These are phyloP conservation scores for Fraxinus latifolia DNA, from an alignment of 305 asterid species.

Conservation along the genomic window DNA sequence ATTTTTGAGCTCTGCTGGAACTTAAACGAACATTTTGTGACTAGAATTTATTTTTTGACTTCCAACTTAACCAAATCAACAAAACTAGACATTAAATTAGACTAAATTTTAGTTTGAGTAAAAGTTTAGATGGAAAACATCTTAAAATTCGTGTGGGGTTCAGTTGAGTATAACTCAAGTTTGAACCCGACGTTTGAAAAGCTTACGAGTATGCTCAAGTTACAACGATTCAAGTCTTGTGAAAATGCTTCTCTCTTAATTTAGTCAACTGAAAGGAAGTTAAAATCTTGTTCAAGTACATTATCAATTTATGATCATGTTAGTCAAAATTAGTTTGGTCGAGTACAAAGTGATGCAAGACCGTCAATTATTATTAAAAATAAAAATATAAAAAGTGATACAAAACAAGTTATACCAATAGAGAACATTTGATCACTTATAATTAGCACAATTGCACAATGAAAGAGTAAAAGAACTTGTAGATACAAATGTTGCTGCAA, in stretches of 20 bases:
- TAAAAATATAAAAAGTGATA: not conserved
- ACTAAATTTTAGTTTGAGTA: not conserved
- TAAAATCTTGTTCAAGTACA: not conserved
- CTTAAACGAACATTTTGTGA: not conserved
- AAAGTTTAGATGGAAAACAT: too few species aligned
- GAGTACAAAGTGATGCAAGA: not conserved
- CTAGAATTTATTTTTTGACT: not conserved
- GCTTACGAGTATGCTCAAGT: not conserved
- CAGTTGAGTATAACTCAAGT: not conserved
- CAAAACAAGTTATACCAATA: not conserved
- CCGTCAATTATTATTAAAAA: not conserved
- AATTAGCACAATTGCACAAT: not conserved
- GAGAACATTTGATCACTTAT: not conserved
- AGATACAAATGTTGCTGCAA: not conserved
- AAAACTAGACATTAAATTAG: not conserved
- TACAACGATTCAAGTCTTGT: not conserved
- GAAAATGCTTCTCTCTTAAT: not conserved
- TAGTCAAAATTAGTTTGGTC: not conserved
- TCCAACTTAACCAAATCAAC: not conserved
- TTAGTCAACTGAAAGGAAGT: not conserved
- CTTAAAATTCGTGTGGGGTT: not conserved
- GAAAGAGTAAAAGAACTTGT: not conserved
- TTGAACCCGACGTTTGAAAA: not conserved
- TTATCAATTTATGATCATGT: not conserved
- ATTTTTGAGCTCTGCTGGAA: not conserved